A percentile compares a stretch with the other conserved stretches of the same genome.
Evolutionary conservation across 176 grass and related monocot genomes (phyloP).

Genomic region (Bolboschoenus planiculmis): DNA sequence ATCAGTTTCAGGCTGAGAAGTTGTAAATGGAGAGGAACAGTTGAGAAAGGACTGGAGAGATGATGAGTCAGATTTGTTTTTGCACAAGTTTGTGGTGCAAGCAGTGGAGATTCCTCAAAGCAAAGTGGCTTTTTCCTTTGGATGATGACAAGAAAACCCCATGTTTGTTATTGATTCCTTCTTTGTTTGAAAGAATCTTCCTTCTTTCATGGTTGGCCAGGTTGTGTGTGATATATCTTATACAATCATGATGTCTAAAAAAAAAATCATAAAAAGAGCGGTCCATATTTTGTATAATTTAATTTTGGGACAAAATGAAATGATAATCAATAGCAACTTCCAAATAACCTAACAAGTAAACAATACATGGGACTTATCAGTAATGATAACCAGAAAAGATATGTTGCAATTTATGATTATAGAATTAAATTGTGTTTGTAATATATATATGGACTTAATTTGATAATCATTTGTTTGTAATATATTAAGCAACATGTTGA

Average conservation of each 20-base stretch:
- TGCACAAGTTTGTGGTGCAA: slow-evolving; percentile 1
- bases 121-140: not conserved
- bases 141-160: slow-evolving; percentile 6
- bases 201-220: not conserved
- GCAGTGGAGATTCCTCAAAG: slow-evolving; percentile 6
- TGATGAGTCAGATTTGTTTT: not conserved
- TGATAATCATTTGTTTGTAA: not conserved
- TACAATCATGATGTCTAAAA: not conserved
- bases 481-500: too few relatives aligned
- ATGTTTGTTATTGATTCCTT: slow-evolving; percentile 13
- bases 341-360: not conserved
- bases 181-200: slow-evolving; percentile 9
- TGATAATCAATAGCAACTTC: not conserved
- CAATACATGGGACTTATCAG: not conserved
- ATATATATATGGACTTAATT: not conserved
- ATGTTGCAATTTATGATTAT: not conserved
- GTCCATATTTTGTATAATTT: not conserved
- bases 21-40: not conserved
- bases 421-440: not conserved
- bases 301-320: not conserved
- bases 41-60: not conserved
- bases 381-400: not conserved
- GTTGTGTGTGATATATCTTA: slow-evolving; percentile 4
- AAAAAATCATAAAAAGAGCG: not conserved
- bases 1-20: not conserved